Evolutionary conservation across 768 basidiomycete species (phyloP).

Genomic region (Trametes maxima): DNA sequence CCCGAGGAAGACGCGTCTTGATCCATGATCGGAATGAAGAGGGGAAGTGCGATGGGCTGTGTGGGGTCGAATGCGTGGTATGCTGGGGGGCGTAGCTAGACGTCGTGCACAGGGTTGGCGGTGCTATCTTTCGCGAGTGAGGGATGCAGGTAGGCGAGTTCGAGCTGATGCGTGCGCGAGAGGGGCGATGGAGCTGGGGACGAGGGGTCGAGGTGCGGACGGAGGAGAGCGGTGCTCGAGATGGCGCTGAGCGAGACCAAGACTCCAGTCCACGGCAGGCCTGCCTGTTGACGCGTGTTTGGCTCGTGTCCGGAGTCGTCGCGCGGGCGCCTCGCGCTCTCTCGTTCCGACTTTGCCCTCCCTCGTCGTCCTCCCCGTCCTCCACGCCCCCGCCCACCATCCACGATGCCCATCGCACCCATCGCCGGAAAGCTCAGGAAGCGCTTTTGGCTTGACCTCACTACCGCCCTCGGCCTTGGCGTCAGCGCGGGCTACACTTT

Average conservation of each 20-base stretch:
- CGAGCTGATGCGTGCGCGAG: background rate
- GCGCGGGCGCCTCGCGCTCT: slow-evolving; percentile 12
- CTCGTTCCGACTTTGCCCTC: slow-evolving; percentile 28
- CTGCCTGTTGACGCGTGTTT: slow-evolving; percentile 29
- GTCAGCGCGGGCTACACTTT: slow-evolving; percentile 72
- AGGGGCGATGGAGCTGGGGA: slow-evolving; percentile 2
- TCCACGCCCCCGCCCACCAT: slow-evolving; percentile 25
- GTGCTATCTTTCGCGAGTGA: slow-evolving; percentile 28
- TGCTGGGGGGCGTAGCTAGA: slow-evolving; percentile 8
- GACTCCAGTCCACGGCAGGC: slow-evolving; percentile 8
- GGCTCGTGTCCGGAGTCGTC: slow-evolving; percentile 22
- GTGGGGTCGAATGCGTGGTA: slow-evolving; percentile 13
- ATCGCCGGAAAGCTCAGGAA: slow-evolving; percentile 95
- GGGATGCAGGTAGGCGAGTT: background rate
- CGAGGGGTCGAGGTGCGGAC: background rate
- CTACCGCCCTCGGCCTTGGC: slow-evolving; percentile 76
- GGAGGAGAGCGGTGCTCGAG: slow-evolving; percentile 14
- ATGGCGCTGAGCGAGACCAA: slow-evolving; percentile 7
- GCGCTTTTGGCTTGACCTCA: slow-evolving; percentile 84
- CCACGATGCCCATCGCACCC: slow-evolving; percentile 79
- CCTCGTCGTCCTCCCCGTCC: slow-evolving; percentile 22
- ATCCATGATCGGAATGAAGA: slow-evolving; percentile 59
- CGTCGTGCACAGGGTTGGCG: slow-evolving; percentile 25
- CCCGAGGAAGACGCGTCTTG: slow-evolving; percentile 82
- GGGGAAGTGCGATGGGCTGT: slow-evolving; percentile 26